phyloP scores from a whole-genome alignment of 305 asterid species.

The Fraxinus nigra region DNA sequence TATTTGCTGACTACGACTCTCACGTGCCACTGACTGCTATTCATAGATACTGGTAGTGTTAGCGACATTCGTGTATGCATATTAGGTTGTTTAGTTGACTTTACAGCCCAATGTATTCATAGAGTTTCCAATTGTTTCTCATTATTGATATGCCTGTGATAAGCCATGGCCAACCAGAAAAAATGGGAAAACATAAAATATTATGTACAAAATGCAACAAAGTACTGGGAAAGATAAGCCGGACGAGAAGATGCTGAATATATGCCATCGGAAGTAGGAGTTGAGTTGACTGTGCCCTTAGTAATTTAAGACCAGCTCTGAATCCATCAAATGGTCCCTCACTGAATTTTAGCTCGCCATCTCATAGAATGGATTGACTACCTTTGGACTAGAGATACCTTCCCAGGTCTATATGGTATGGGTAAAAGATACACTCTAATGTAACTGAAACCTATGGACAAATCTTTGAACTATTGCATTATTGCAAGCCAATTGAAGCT shows the following conservation, averaged over 20 bases:
- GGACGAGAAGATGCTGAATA: background rate
- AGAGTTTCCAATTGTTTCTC: background rate
- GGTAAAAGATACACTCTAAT: background rate
- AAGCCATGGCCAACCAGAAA: background rate
- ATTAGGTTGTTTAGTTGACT: background rate
- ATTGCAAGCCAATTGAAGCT: background rate
- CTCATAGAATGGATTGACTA: background rate
- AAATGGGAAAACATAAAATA: background rate
- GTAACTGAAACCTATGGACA: background rate
- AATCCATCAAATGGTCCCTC: background rate
- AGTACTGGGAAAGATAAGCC: background rate
- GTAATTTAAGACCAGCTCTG: background rate
- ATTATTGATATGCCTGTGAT: background rate
- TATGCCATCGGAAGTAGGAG: background rate
- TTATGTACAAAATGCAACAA: background rate
- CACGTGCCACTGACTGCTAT: background rate
- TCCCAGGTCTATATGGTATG: background rate
- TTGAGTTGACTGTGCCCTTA: background rate
- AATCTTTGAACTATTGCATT: background rate
- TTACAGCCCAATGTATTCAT: background rate
- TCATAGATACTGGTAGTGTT: background rate
- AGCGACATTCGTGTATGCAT: background rate
- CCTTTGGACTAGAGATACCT: background rate
- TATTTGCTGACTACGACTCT: background rate
- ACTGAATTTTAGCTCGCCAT: background rate